Base-by-base conservation (phyloP, 2,329 filamentous ascomycete genomes). In the Pestalotiopsis sp. region DNA sequence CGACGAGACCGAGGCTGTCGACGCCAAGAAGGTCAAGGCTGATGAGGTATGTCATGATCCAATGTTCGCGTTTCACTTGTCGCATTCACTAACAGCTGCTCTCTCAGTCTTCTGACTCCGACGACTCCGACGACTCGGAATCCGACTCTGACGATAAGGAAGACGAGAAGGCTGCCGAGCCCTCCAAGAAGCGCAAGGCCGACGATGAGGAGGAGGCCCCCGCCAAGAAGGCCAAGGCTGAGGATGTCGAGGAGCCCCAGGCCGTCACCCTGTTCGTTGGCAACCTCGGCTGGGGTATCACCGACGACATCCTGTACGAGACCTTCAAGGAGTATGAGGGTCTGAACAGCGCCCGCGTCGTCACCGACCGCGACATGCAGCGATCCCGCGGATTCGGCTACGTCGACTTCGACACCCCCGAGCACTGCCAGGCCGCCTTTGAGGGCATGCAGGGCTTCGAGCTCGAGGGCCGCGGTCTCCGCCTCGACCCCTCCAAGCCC, bases 361-460 rank as follows among this genome's bases (percentile, higher is more conserved):
- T 97, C 80, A 95, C 90, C 75, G 93, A 97, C 84, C 91, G 91
- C 80, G 89, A 91, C 68, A 88, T 86, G 77, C 93, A 93, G 76
- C 92, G 93, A 78, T 95, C 94, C 82, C 94, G 94, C 84, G 95
- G 93, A 73, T 97, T 97, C 81, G 95, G 95, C 70, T 98, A 97
- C 80, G 93, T 97, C 76, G 94, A 97, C 85, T 97, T 95, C 82
- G 85, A 86, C 78, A 89, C 86, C 73, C 82, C 87, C 70, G 90
- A 88, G 70, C 87, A 89, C 78, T 92, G 92, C 68, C 87, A 88
- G 75, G 91, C 90, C 79, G 93, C 93, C 68, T 88, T 91, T 73
- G 89, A 91, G 75, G 90, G 87, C 76, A 94, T 93, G 90, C 89
- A 93, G 76, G 92, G 90, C 73, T 81, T 87, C 72, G 90, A 94